Evolutionary conservation across 306 rosid species (phyloP).

Genomic region (Delonix regia): DNA sequence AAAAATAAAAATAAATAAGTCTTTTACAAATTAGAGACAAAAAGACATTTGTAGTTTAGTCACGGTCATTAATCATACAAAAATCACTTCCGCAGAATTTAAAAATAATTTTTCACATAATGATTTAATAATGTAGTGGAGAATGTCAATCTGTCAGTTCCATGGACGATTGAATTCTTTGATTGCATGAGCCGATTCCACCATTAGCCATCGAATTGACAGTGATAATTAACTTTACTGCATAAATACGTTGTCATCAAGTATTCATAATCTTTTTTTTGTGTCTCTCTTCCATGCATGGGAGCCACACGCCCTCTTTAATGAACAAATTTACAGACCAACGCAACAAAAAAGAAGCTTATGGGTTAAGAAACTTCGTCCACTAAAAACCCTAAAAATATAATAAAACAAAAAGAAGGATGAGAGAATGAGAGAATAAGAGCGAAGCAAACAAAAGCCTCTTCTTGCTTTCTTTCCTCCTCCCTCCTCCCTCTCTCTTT

Average conservation of each 20-base stretch:
- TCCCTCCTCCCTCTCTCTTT: slow-evolving; percentile 39
- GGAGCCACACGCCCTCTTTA: slow-evolving; percentile 38
- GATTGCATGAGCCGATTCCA: slow-evolving; percentile 15
- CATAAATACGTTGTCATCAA: background rate
- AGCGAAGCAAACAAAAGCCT: slow-evolving; percentile 61
- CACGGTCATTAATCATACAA: background rate
- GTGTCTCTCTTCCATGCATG: slow-evolving; percentile 42
- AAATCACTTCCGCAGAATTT: background rate
- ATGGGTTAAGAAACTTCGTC: slow-evolving; percentile 58
- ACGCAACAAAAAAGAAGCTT: slow-evolving; percentile 57
- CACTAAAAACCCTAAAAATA: slow-evolving; percentile 67
- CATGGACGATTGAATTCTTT: background rate
- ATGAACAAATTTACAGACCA: slow-evolving; percentile 38
- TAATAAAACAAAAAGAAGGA: slow-evolving; percentile 73
- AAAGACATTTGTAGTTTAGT: no score
- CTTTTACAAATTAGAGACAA: no score
- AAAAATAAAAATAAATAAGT: no score
- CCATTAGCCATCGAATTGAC: background rate
- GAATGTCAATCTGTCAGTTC: background rate
- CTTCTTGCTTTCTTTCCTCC: slow-evolving; percentile 41
- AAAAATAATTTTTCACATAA: background rate
- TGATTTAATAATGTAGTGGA: background rate
- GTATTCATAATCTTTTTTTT: background rate
- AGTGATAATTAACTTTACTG: background rate
- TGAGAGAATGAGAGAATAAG: slow-evolving; percentile 55